phyloP scores from a whole-genome alignment of 176 grass and related monocot genomes.

The Raddia distichophylla region DNA sequence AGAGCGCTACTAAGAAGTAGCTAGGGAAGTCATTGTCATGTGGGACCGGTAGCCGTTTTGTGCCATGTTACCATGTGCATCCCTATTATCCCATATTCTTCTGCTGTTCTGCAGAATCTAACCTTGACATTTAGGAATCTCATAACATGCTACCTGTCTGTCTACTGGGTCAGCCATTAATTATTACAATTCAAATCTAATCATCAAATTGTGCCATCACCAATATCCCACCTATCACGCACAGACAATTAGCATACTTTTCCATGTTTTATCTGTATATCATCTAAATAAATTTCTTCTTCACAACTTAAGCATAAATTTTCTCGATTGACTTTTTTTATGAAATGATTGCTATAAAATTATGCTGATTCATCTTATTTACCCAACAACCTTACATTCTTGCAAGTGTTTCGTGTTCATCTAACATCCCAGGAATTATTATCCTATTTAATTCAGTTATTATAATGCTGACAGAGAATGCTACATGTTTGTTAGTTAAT shows the following conservation, averaged over 20 bases:
- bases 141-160: slow-evolving; percentile 28
- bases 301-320: neutral
- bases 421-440: neutral
- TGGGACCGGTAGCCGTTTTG: slow-evolving; percentile 9
- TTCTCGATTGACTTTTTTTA: neutral
- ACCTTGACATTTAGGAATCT: slow-evolving; percentile 31
- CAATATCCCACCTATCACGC: neutral
- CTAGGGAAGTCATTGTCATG: slow-evolving; percentile 32
- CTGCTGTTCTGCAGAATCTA: slow-evolving; percentile 28
- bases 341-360: neutral
- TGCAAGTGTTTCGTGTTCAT: neutral
- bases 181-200: neutral
- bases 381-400: neutral
- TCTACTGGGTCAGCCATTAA: neutral
- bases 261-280: neutral
- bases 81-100: slow-evolving; percentile 14
- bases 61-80: slow-evolving; percentile 37
- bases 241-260: neutral
- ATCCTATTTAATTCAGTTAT: neutral
- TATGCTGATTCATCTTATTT: neutral
- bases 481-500: too few species aligned
- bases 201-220: slow-evolving; percentile 1
- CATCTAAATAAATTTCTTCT: neutral
- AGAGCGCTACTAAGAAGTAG: slow-evolving; percentile 6
- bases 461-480: neutral